Evolutionary conservation across 768 basidiomycete species (phyloP).

Genomic region (Xerocomus brunneocitrinus): DNA sequence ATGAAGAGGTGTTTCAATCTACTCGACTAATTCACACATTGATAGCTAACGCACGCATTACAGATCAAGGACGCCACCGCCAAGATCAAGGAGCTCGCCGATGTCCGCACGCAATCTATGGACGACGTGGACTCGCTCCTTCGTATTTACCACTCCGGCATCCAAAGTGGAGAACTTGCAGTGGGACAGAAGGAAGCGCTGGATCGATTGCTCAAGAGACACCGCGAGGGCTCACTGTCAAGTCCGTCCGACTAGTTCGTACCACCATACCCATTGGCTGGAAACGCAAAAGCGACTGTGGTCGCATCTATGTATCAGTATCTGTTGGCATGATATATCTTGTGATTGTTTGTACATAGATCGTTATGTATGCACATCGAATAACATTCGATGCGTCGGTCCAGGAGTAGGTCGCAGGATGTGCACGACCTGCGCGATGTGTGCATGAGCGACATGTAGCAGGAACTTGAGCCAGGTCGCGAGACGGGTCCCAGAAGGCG

Average conservation of each 20-base stretch:
- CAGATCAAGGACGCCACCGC: slow-evolving; percentile 97
- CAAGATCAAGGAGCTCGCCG: slow-evolving; percentile 99
- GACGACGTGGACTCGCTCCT: slow-evolving; percentile 97
- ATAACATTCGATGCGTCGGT: neutral
- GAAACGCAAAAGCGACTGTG: neutral
- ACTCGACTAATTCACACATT: neutral
- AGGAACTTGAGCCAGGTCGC: slow-evolving; percentile 76
- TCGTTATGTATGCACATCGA: neutral
- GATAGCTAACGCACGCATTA: slow-evolving; percentile 2
- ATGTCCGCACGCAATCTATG: slow-evolving; percentile 97
- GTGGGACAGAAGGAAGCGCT: slow-evolving; percentile 93
- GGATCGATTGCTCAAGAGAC: slow-evolving; percentile 79
- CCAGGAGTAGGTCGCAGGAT: slow-evolving; percentile 40
- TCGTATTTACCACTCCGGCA: slow-evolving; percentile 92
- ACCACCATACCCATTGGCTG: neutral
- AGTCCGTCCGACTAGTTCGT: neutral
- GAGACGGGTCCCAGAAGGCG: slow-evolving; percentile 42
- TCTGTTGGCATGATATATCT: neutral
- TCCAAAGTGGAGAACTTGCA: slow-evolving; percentile 85
- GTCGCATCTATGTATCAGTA: neutral
- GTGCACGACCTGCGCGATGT: slow-evolving; percentile 53
- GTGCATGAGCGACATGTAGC: slow-evolving; percentile 60
- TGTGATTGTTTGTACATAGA: neutral
- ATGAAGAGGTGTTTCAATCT: slow-evolving; percentile 62
- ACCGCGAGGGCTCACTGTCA: slow-evolving; percentile 42